These are phyloP conservation scores for Hemisphaericaspora subhashii DNA, from an alignment of 1,139 yeast genomes.

Conservation along the genomic window DNA sequence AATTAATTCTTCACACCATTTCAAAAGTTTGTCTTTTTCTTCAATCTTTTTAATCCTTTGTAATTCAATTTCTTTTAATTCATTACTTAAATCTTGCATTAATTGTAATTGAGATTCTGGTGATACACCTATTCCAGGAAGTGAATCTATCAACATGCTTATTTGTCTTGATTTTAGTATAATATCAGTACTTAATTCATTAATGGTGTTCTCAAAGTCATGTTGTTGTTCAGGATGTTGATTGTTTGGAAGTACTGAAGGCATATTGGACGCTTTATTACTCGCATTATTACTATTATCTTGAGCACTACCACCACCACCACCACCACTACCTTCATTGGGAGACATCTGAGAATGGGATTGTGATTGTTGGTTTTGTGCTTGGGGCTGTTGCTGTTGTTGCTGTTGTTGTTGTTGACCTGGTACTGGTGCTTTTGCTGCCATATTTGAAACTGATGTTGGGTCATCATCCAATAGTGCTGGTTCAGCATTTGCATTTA, in stretches of 20 bases:
- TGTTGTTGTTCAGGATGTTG: conserved; percentile 3
- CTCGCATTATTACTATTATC: conserved; percentile 33
- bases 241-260: conserved; percentile 11
- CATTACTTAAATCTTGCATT: conserved; percentile 63
- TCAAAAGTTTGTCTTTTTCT: conserved; percentile 65
- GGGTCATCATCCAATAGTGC: conserved; percentile 43
- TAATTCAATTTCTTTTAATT: conserved; percentile 61
- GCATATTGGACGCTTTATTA: conserved; percentile 19
- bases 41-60: conserved; percentile 58
- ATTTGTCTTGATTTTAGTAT: conserved; percentile 86
- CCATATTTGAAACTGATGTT: conserved; percentile 38
- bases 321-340: too few species aligned
- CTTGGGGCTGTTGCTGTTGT: conserved; percentile 13
- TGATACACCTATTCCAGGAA: conserved; percentile 91
- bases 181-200: conserved; percentile 79
- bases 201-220: conserved; percentile 56
- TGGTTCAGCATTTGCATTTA: conserved; percentile 52
- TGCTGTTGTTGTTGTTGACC: conserved; percentile 25
- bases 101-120: conserved; percentile 69
- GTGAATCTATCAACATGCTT: conserved; percentile 76
- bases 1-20: conserved; percentile 70
- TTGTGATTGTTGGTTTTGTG: conserved; percentile 11
- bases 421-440: conserved; percentile 49
- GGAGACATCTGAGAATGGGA: conserved; percentile 8
- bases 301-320: too few species aligned